Evolutionary conservation across 2,329 filamentous ascomycete species (phyloP).

Genomic region (Pseudogymnoascus sp.): DNA sequence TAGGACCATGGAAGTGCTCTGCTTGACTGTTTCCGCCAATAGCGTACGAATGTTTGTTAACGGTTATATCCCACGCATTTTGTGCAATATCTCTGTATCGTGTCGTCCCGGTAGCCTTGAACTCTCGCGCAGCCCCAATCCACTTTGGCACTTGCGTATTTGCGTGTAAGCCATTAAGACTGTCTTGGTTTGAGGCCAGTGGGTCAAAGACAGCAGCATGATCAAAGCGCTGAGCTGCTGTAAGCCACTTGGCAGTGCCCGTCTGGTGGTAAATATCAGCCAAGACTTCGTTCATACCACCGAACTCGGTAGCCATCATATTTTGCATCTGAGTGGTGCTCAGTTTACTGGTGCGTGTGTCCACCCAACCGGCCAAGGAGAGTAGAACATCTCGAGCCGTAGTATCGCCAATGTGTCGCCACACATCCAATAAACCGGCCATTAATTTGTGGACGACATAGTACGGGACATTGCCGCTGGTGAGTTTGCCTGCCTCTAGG

Average conservation of each 20-base stretch:
- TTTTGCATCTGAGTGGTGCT: slow-evolving; percentile 40
- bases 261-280: slow-evolving; percentile 42
- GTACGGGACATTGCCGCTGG: slow-evolving; percentile 46
- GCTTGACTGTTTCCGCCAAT: slow-evolving; percentile 48
- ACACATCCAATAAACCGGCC: slow-evolving; percentile 41
- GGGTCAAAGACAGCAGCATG: slow-evolving; percentile 42
- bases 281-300: slow-evolving; percentile 47
- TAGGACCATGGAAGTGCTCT: slow-evolving; percentile 43
- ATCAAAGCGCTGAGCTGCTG: slow-evolving; percentile 42
- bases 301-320: slow-evolving; percentile 43
- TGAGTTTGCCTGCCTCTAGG: slow-evolving; percentile 38
- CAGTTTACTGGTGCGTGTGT: slow-evolving; percentile 38
- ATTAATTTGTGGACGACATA: slow-evolving; percentile 44
- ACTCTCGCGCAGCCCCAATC: slow-evolving; percentile 44
- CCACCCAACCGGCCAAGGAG: slow-evolving; percentile 41
- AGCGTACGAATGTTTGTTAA: slow-evolving; percentile 42
- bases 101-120: slow-evolving; percentile 39
- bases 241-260: slow-evolving; percentile 39
- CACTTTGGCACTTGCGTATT: slow-evolving; percentile 49
- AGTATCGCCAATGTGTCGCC: slow-evolving; percentile 37
- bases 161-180: slow-evolving; percentile 42
- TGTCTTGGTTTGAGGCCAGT: slow-evolving; percentile 38
- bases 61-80: slow-evolving; percentile 43
- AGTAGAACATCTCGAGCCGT: slow-evolving; percentile 39
- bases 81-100: slow-evolving; percentile 41